phyloP scores from a whole-genome alignment of 805 yeast genomes.

The Barnettozyma vustinii region DNA sequence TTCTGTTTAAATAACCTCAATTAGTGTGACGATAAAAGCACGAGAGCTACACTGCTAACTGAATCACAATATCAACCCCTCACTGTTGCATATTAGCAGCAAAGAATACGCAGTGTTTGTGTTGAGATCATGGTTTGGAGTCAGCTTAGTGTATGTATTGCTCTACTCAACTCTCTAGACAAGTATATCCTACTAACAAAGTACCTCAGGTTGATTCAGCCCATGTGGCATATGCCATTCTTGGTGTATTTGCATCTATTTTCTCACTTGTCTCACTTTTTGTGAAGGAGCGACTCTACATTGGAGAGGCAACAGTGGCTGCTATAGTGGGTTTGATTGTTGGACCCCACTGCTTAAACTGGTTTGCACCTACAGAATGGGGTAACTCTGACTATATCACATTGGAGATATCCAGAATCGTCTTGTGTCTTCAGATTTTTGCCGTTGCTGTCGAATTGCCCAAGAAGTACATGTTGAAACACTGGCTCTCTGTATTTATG shows the following conservation, averaged over 20 bases:
- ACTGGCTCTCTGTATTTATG: slow-evolving; percentile 71
- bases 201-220: slow-evolving; percentile 45
- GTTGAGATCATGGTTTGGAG: slow-evolving; percentile 8
- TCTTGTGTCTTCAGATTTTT: slow-evolving; percentile 81
- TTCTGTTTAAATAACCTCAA: not conserved
- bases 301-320: slow-evolving; percentile 91
- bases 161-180: not conserved
- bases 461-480: slow-evolving; percentile 77
- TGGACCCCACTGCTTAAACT: slow-evolving; percentile 79
- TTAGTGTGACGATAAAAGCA: not conserved
- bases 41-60: not conserved
- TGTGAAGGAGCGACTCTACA: slow-evolving; percentile 76
- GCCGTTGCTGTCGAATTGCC: slow-evolving; percentile 95
- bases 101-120: not conserved
- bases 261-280: slow-evolving; percentile 79
- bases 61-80: too few species aligned
- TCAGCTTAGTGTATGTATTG: slow-evolving; percentile 6
- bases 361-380: slow-evolving; percentile 85
- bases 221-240: slow-evolving; percentile 82
- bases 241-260: slow-evolving; percentile 75
- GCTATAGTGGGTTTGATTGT: slow-evolving; percentile 79
- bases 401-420: slow-evolving; percentile 75
- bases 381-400: slow-evolving; percentile 81
- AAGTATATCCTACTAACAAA: not conserved
- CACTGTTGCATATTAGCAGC: not conserved